A percentile compares a stretch with the other conserved stretches of the same genome.
Conservation (phyloP, 2,329 filamentous ascomycete species). For the Tolypocladium cylindrosporum region DNA sequence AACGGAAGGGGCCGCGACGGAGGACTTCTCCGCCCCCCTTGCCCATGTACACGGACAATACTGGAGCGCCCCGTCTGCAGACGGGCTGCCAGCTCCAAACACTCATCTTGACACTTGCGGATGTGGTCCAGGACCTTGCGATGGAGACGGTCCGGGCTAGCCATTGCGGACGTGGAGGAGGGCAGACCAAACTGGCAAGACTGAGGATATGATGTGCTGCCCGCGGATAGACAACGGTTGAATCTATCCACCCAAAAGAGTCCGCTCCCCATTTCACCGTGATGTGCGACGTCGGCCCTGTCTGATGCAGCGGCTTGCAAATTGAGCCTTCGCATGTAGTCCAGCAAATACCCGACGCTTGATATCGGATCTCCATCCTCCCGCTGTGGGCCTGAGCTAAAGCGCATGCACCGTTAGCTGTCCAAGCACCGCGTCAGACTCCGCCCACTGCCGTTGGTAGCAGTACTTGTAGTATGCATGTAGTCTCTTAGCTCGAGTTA, state of each 20-base stretch:
- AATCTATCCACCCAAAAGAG: conserved; percentile 29
- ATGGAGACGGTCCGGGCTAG: conserved; percentile 20
- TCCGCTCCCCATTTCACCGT: neutral
- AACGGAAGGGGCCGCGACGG: conserved; percentile 7
- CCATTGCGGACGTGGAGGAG: conserved; percentile 17
- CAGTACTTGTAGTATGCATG: neutral
- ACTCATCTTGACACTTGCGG: conserved; percentile 9
- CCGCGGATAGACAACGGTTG: conserved; percentile 37
- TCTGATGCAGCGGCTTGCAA: neutral
- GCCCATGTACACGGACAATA: conserved; percentile 6
- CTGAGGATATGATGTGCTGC: neutral
- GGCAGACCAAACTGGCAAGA: conserved; percentile 9
- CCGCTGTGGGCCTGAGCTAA: neutral
- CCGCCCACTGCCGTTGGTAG: neutral
- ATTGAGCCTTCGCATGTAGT: neutral
- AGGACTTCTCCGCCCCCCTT: neutral
- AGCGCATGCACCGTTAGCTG: neutral
- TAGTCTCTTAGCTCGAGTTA: neutral
- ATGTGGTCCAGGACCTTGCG: conserved; percentile 18
- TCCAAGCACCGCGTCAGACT: too few species aligned
- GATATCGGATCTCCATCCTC: neutral
- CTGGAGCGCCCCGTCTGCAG: conserved; percentile 13
- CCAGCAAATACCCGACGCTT: neutral
- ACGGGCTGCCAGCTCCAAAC: conserved; percentile 14
- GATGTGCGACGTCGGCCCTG: neutral